Conservation (phyloP, 2,329 filamentous ascomycete species). For the Diaporthe sp. region DNA sequence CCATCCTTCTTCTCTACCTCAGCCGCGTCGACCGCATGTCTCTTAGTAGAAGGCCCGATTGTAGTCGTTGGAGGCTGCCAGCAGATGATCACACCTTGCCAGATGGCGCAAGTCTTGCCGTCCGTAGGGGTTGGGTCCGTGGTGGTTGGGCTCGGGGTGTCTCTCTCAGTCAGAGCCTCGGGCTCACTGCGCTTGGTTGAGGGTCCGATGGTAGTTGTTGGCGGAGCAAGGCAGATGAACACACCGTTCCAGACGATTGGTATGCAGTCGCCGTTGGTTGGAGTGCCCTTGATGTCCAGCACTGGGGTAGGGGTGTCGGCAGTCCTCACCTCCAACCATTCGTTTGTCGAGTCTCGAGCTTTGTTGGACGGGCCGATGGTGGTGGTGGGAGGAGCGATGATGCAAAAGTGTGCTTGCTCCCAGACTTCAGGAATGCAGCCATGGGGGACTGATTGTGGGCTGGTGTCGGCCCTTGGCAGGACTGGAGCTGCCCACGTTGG, state of each 20-base stretch:
- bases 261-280: constrained; percentile 18
- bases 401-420: constrained; percentile 26
- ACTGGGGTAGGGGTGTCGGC: constrained; percentile 6
- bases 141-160: constrained; percentile 12
- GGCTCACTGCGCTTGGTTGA: constrained; percentile 16
- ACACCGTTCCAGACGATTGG: constrained; percentile 20
- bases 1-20: constrained; percentile 13
- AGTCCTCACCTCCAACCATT: neutral
- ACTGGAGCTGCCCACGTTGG: constrained; percentile 30
- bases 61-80: constrained; percentile 25
- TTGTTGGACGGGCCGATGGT: constrained; percentile 20
- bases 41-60: constrained; percentile 8
- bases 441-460: constrained; percentile 5
- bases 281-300: constrained; percentile 11
- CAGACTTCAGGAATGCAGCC: constrained; percentile 22
- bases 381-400: constrained; percentile 25
- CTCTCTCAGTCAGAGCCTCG: constrained; percentile 6
- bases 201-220: constrained; percentile 18
- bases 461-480: neutral
- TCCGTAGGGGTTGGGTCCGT: constrained; percentile 10
- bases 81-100: constrained; percentile 21
- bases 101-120: constrained; percentile 11
- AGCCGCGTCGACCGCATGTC: constrained; percentile 15
- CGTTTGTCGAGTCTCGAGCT: neutral
- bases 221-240: constrained; percentile 17